Evolutionary conservation across 768 basidiomycete genomes (phyloP), one percentile per base, ranked within the genome.

Genomic region (Trametes elegans): DNA sequence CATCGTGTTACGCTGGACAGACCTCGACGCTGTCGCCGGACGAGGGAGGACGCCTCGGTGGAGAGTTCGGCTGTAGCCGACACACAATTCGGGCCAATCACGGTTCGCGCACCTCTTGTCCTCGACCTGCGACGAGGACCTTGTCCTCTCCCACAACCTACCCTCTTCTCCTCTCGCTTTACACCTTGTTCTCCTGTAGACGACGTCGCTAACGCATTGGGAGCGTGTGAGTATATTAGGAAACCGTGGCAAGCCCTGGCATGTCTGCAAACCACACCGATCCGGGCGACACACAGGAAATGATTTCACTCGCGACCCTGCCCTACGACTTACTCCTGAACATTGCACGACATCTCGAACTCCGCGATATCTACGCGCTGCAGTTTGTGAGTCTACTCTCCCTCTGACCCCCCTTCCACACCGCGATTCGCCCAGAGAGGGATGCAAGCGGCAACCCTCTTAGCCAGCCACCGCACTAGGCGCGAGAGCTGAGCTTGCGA

Each of bases 251-350:
- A 21, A 34, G 14, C 38, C 31, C 32, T 44, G 56, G 56, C 43
- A 57, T 57, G 56, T 52, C 56, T 52, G 21, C 44, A 24, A 21
- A 32, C 38, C 32, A 29, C 50, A 41, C 39, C 50, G 49, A 52
- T 39, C 43, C 45, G 27, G 45, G 19, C 56, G 57, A 58, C 40
- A 55, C 53, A n/a, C 53, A 70, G 46, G 62, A 63, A 13, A 60
- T 54, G 47, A 58, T 72, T 64, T 70, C 71, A 11, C 64, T 79
- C 46, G 66, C 68, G 56, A 74, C 71, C 5, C 73, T 89, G 18
- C 87, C 87, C 0, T 87, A 87, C 68, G 87, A 89, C 72, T 73
- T 88, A 18, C 66, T 89, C 39, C 76, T 88, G 52, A 84, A 85
- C 71, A 80, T 89, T 66, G 79, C 83, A 5, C 76, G 75, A 38